A percentile compares a stretch with the other conserved stretches of the same genome.
These are phyloP conservation scores for Phytophthora megakarya DNA, from an alignment of 352 stramenopile genomes.

Conservation along the genomic window DNA sequence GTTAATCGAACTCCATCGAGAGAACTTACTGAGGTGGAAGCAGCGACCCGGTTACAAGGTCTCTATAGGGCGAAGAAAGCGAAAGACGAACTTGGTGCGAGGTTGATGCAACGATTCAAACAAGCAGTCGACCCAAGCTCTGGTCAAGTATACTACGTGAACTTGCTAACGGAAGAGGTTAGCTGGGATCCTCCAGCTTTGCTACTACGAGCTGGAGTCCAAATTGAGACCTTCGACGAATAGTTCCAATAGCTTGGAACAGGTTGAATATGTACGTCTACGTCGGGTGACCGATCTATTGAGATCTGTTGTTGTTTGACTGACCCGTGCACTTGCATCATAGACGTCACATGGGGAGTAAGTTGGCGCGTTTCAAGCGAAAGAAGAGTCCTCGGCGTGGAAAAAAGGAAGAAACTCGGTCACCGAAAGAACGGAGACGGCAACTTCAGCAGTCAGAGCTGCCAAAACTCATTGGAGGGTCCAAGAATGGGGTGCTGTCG, in stretches of 20 bases:
- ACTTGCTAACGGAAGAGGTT: slow-evolving; percentile 63
- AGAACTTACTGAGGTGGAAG: slow-evolving; percentile 45
- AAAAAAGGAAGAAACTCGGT: slow-evolving; percentile 2
- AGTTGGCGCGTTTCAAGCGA: slow-evolving; percentile 16
- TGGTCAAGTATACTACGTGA: slow-evolving; percentile 73
- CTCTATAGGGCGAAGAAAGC: slow-evolving; percentile 63
- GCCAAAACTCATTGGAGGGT: slow-evolving; percentile 57
- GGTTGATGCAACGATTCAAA: slow-evolving; percentile 56
- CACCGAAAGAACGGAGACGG: slow-evolving; percentile 28
- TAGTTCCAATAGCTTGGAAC: background rate
- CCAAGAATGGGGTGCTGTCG: slow-evolving; percentile 51
- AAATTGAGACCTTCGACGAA: slow-evolving; percentile 38
- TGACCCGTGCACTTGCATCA: background rate
- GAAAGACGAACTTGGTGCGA: slow-evolving; percentile 40
- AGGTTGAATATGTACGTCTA: slow-evolving; percentile 11
- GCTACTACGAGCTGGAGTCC: slow-evolving; percentile 22
- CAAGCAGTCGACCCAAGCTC: slow-evolving; percentile 55
- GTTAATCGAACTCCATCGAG: slow-evolving; percentile 9
- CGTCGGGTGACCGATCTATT: background rate
- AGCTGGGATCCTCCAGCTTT: slow-evolving; percentile 65
- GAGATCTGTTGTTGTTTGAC: slow-evolving; percentile 3
- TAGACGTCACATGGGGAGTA: slow-evolving; percentile 20
- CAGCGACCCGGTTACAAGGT: slow-evolving; percentile 54
- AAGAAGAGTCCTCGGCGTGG: slow-evolving; percentile 17
- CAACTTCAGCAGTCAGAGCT: slow-evolving; percentile 29